phyloP scores from a whole-genome alignment of 2,329 filamentous ascomycete species.

The Pseudocercospora eumusae region DNA sequence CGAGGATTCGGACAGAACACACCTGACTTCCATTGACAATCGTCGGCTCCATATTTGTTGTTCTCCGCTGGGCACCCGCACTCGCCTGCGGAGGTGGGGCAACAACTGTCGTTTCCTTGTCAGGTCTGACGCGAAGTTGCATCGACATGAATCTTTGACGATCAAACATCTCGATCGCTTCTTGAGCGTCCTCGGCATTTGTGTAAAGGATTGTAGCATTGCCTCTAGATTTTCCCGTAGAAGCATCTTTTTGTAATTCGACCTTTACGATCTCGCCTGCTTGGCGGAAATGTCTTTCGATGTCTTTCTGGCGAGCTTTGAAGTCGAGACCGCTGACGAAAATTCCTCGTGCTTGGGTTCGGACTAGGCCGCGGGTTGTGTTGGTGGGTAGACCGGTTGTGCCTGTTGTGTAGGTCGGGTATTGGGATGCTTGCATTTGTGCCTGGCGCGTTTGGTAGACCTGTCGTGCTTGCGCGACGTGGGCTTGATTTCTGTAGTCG shows the following conservation, averaged over 20 bases:
- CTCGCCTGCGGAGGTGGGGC: neutral
- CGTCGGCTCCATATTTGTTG: constrained; percentile 19
- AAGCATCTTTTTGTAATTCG: constrained; percentile 31
- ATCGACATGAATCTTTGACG: constrained; percentile 29
- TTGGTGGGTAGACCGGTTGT: constrained; percentile 34
- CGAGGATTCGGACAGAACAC: constrained; percentile 1
- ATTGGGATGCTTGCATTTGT: constrained; percentile 3
- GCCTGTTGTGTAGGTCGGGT: constrained; percentile 27
- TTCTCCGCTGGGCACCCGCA: neutral
- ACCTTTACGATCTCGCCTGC: constrained; percentile 34
- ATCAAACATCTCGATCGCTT: constrained; percentile 34
- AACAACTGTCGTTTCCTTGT: constrained; percentile 32
- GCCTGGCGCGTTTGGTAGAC: constrained; percentile 10
- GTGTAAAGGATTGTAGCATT: constrained; percentile 35
- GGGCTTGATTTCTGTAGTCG: constrained; percentile 13
- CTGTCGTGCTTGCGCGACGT: constrained; percentile 15
- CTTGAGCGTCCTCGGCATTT: constrained; percentile 30
- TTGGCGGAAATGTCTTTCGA: constrained; percentile 31
- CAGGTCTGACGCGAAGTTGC: constrained; percentile 32
- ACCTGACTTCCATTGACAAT: constrained; percentile 34
- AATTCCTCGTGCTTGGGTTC: constrained; percentile 34
- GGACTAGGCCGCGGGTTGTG: constrained; percentile 28
- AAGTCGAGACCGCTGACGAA: constrained; percentile 36
- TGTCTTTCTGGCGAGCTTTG: constrained; percentile 32
- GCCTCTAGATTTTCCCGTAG: constrained; percentile 35